These are phyloP conservation scores for Monosporascus sp. DNA, from an alignment of 2,329 filamentous ascomycete genomes.

Conservation along the genomic window DNA sequence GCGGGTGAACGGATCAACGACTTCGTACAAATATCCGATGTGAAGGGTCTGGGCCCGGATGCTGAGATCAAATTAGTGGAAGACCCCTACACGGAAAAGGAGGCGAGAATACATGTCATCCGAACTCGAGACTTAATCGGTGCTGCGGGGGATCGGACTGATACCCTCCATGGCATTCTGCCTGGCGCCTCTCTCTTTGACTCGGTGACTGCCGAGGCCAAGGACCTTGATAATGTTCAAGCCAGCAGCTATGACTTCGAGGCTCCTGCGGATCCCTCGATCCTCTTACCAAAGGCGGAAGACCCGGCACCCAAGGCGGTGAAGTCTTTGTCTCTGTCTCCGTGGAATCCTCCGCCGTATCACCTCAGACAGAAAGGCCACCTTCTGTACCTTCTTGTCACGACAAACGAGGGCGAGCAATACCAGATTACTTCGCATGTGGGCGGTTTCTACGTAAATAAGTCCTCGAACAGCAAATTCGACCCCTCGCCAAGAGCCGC, in stretches of 20 bases:
- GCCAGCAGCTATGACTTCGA: constrained; percentile 66
- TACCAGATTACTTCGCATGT: constrained; percentile 90
- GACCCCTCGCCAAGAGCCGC: constrained; percentile 77
- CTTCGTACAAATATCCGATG: constrained; percentile 86
- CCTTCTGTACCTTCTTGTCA: constrained; percentile 81
- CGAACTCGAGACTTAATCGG: constrained; percentile 89
- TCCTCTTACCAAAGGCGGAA: constrained; percentile 62
- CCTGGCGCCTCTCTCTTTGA: constrained; percentile 86
- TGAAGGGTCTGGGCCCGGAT: constrained; percentile 69
- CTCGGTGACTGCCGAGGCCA: constrained; percentile 51
- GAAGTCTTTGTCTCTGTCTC: constrained; percentile 80
- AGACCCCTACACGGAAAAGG: constrained; percentile 97
- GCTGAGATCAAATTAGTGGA: constrained; percentile 79
- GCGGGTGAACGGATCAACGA: constrained; percentile 88
- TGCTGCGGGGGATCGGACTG: constrained; percentile 81
- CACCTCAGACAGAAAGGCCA: constrained; percentile 88
- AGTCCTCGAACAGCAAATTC: constrained; percentile 90
- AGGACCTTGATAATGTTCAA: constrained; percentile 31
- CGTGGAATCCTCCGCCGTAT: constrained; percentile 95
- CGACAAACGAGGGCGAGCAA: constrained; percentile 91
- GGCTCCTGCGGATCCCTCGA: constrained; percentile 59
- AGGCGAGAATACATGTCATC: constrained; percentile 90
- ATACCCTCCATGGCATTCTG: constrained; percentile 78
- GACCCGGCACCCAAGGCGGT: constrained; percentile 79
- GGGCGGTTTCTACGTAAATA: constrained; percentile 95